Base-by-base conservation (phyloP, 1,284 basidiomycete genomes). In the Melanopsichium pennsylvanicum region DNA sequence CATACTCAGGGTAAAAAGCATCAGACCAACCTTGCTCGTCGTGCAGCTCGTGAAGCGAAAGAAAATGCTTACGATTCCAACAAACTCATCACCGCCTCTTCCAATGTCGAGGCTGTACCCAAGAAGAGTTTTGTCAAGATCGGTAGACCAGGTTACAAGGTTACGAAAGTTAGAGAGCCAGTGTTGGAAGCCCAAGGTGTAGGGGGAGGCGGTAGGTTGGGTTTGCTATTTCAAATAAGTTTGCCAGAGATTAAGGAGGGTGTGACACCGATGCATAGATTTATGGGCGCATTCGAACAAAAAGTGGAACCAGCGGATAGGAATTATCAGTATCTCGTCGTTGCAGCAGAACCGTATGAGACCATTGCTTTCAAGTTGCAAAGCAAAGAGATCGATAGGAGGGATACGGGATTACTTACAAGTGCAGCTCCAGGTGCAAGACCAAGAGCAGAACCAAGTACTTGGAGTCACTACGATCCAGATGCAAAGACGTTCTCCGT, bases 1-100 rank as follows among this genome's bases (percentile, higher is more conserved):
- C 96, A 99, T 76, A 99, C 96, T 0, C 96, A 98, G 84, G 96
- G 96, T 25, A 98, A 98, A 84, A 99, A 98, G 82, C 96, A 98
- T 80, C 96, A 98, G 82, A 97, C 95, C 1, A 98, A 98, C 81
- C 88, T 99, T 29, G 96, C 95, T 4, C 87, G 96, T 38, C 88
- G 96, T 72, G 96, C 96, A 0, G 95, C 95, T 11, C 87, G 89
- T 52, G 96, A 98, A 84, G 90, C 92, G 46, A 95, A 97, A 81
- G 93, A 97, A 22, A 50, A 43, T 21, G 61, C 61, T 0, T 60
- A 63, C 51, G 57, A 74, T 25, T 46, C 62, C 18, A 50, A 69
- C 51, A 74, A 88, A 84, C 59, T 86, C 93, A 18, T 90, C 90
- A 60, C 75, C 35, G 52, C 78, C 35, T 61, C 70, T 6, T 47